phyloP scores from a whole-genome alignment of 495 filamentous ascomycete genomes.

The Darksidea phi region DNA sequence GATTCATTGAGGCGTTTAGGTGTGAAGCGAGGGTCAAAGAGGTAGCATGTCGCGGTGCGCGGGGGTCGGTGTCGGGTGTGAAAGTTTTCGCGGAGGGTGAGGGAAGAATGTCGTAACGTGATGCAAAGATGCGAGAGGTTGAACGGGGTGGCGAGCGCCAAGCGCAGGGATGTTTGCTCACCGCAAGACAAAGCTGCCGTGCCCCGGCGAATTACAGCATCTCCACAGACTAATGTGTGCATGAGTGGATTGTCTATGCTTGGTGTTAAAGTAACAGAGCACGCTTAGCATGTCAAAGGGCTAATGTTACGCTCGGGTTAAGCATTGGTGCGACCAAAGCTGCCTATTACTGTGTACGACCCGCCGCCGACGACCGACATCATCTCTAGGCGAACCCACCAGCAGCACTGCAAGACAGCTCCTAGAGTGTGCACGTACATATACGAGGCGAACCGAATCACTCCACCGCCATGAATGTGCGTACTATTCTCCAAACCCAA shows the following conservation, averaged over 20 bases:
- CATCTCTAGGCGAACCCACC: conserved; percentile 1
- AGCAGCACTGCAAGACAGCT: background rate
- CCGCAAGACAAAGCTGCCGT: no score
- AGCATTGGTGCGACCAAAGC: no score
- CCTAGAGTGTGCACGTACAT: background rate
- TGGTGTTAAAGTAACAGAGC: no score
- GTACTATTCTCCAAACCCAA: background rate
- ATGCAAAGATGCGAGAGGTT: background rate
- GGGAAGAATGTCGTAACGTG: conserved; percentile 24
- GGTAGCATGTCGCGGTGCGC: conserved; percentile 23
- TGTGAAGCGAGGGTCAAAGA: background rate
- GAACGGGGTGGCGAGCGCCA: conserved; percentile 20
- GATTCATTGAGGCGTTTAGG: conserved; percentile 59
- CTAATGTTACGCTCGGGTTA: no score
- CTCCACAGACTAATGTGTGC: no score
- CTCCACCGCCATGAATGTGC: conserved; percentile 59
- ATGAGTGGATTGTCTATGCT: no score
- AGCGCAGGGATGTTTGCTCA: background rate
- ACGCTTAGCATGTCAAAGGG: no score
- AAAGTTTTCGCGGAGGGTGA: background rate
- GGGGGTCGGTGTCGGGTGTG: background rate
- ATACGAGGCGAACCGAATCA: background rate
- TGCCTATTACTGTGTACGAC: background rate
- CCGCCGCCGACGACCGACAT: background rate
- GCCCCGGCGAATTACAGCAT: no score